Evolutionary conservation across 2,329 filamentous ascomycete genomes (phyloP), one percentile per base, ranked within the genome.

Genomic region (Fusarium sp.): DNA sequence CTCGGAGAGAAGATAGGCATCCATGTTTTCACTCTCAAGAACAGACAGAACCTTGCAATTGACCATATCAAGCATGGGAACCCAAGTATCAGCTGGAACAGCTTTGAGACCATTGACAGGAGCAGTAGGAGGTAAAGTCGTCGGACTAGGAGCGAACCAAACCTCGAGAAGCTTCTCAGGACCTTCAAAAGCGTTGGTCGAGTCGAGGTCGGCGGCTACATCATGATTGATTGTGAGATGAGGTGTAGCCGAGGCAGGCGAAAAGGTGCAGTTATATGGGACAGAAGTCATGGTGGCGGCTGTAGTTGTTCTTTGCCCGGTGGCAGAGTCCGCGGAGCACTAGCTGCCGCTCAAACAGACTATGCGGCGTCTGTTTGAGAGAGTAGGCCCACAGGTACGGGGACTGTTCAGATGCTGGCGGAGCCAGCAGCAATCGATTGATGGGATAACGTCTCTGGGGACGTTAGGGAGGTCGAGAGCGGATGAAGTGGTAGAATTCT

Each of bases 151-250:
- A 64, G 93, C 92, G 81, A 99, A 98, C 96, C 96, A 99, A 79
- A 99, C 95, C 86, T 99, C 96, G 77, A 99, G 88, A 60, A 99
- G 88, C 86, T 99, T 99, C 86, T 99, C 96, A 46, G 96, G 96
- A 92, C 92, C 95, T 87, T 99, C 96, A 80, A 99, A 99, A 74
- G 95, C 95, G 87, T 94, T 97, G 87, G 87, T 93, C 63, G 95
- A 98, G 85, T 98, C 96, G 78, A 98, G 89, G 81, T 97, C 95
- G 75, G 94, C 89, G 74, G 93, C 94, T 76, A 95, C 94, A 86
- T 97, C 93, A 83, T 94, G 94, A 85, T 98, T 98, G 87, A 98
- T 98, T 54, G 93, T 98, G 85, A 98, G 85, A 81, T 96, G 93
- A 66, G 95, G 94, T 63, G 93, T 95, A 76, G 90, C 93, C 83